These are phyloP conservation scores for Sporisorium exsertum DNA, from an alignment of 1,284 basidiomycete species.

Conservation along the genomic window DNA sequence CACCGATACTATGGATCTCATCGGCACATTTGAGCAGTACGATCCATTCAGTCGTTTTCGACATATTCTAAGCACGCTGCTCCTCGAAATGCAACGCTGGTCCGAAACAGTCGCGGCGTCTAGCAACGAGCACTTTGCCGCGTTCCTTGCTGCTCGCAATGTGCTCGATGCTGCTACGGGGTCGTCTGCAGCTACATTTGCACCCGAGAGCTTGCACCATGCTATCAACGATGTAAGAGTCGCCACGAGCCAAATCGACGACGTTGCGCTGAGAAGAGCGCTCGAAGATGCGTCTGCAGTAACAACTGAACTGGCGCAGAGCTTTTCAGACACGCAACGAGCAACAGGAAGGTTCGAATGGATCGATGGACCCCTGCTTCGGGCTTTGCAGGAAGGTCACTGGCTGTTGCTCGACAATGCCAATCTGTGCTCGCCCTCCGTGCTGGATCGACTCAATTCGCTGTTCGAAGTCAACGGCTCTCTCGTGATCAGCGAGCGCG, in stretches of 20 bases:
- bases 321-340: background rate
- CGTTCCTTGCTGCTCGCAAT: conserved; percentile 20
- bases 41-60: conserved; percentile 53
- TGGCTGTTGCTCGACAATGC: conserved; percentile 94
- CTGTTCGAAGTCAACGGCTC: conserved; percentile 88
- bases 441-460: conserved; percentile 95
- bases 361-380: conserved; percentile 93
- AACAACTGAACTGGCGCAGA: conserved; percentile 6
- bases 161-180: conserved; percentile 4
- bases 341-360: conserved; percentile 83
- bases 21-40: conserved; percentile 94
- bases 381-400: conserved; percentile 84
- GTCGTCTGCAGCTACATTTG: background rate
- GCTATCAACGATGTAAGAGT: conserved; percentile 11
- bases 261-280: conserved; percentile 8
- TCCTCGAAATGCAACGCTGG: conserved; percentile 24
- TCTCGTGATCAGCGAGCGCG: conserved; percentile 88
- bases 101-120: conserved; percentile 15
- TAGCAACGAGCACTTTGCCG: conserved; percentile 8
- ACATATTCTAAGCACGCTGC: conserved; percentile 14
- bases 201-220: background rate
- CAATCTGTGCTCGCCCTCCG: conserved; percentile 93
- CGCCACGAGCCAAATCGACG: conserved; percentile 6
- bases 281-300: conserved; percentile 20
- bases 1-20: conserved; percentile 91